Evolutionary conservation across 1,139 yeast species (phyloP), one percentile per base, ranked within the genome.

Genomic region (Candida albicans): DNA sequence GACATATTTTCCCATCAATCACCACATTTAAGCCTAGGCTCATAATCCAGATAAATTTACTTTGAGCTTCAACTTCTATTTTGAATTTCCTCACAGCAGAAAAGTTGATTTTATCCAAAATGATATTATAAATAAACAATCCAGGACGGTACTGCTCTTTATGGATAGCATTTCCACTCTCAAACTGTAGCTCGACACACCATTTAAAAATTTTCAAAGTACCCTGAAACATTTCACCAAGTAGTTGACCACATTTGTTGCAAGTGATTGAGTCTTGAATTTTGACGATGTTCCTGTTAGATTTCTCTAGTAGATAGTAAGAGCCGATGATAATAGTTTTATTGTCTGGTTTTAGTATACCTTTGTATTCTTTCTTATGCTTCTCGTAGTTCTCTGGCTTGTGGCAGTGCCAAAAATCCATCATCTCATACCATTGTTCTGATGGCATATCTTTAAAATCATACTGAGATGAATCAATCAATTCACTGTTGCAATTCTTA

Each of bases 321-420:
- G 75, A 67, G 0, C 93, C 93, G 4, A 83, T 73, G 2, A 82
- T 66, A 2, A 82, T 62, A 1, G 73, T 66, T 4, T 66, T 58
- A 0, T 57, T 49, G 24, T 52, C 49, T 0, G 95, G 89, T 12
- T 59, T 64, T 42, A 87, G 62, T 1, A 64, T 58, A 12, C 70
- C 68, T 33, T 59, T 53, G 52, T 70, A 70, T 39, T 58, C 52
- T 38, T 64, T 65, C 27, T 39, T 48, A 18, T 45, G 49, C 12
- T 39, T 44, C 8, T 49, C 47, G 18, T 65, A 58, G 32, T 67
- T 61, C 18, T 70, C 69, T 0, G 99, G 98, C 58, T 90, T 90
- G 60, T 93, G 98, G 59, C 99, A 93, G 61, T 93, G 98, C 99
- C 99, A 93, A 52, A 86, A 87, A 49, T 93, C 98, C 96, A 93